phyloP scores from a whole-genome alignment of 805 yeast genomes.

The Metschnikowia shivogae region DNA sequence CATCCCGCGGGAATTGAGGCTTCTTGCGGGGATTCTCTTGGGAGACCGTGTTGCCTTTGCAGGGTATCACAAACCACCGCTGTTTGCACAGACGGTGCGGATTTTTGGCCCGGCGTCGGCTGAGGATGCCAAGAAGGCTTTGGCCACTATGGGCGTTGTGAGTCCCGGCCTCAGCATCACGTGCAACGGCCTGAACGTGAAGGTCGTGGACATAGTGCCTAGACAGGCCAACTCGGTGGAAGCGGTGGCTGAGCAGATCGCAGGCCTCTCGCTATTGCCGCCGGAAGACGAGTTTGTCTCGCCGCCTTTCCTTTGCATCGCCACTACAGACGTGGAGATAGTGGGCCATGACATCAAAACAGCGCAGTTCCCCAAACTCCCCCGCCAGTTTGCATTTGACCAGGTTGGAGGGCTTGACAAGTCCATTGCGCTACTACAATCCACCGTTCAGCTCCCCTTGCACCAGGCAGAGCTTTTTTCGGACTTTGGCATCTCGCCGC shows the following conservation, averaged over 20 bases:
- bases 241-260: constrained; percentile 10
- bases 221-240: constrained; percentile 13
- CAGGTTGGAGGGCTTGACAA: constrained; percentile 74
- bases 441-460: constrained; percentile 76
- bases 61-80: constrained; percentile 43
- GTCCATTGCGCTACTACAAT: constrained; percentile 57
- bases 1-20: constrained; percentile 25
- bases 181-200: constrained; percentile 16
- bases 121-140: constrained; percentile 10
- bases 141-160: constrained; percentile 56
- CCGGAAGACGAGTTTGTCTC: constrained; percentile 27
- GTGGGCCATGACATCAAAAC: constrained; percentile 5
- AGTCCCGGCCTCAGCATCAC: constrained; percentile 50
- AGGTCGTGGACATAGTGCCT: constrained; percentile 27
- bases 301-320: constrained; percentile 45
- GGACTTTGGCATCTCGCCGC: constrained; percentile 87
- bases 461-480: constrained; percentile 71
- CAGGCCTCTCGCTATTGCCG: constrained; percentile 8
- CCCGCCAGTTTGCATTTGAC: constrained; percentile 42
- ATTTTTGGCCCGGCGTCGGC: background rate
- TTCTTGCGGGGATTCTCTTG: constrained; percentile 39
- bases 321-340: constrained; percentile 17
- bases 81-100: constrained; percentile 25
- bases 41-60: constrained; percentile 46
- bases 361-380: constrained; percentile 40